Conservation (phyloP, 805 yeast species). For the Nakazawaea holstii region DNA sequence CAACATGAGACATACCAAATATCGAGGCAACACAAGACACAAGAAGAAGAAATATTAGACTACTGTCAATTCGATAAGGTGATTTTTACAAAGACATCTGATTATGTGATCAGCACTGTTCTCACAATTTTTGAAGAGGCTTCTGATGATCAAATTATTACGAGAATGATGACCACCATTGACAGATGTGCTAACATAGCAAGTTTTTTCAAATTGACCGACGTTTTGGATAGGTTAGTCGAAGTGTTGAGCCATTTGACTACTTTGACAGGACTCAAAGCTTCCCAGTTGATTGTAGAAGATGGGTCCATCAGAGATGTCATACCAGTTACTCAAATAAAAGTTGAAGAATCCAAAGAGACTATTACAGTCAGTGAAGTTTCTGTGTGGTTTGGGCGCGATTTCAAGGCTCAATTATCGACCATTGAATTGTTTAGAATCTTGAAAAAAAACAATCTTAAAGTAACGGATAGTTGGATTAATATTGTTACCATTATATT, state of each 20-base stretch:
- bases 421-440: slow-evolving; percentile 81
- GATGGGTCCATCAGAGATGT: slow-evolving; percentile 31
- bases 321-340: slow-evolving; percentile 40
- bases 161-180: slow-evolving; percentile 80
- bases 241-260: slow-evolving; percentile 64
- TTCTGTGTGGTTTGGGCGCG: slow-evolving; percentile 81
- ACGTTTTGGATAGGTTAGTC: slow-evolving; percentile 62
- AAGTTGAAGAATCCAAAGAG: slow-evolving; percentile 47
- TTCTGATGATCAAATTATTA: slow-evolving; percentile 81
- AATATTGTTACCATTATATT: slow-evolving; percentile 54
- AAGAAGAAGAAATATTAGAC: slow-evolving; percentile 17
- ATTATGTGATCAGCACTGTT: slow-evolving; percentile 63
- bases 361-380: slow-evolving; percentile 73
- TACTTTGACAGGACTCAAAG: slow-evolving; percentile 44
- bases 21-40: neutral
- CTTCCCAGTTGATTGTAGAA: slow-evolving; percentile 17
- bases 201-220: slow-evolving; percentile 48
- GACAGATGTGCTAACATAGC: slow-evolving; percentile 84
- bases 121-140: slow-evolving; percentile 82
- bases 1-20: slow-evolving; percentile 30
- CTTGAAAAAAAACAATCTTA: slow-evolving; percentile 49
- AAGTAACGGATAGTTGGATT: slow-evolving; percentile 51
- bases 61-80: slow-evolving; percentile 61
- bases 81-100: slow-evolving; percentile 60
- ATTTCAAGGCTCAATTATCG: slow-evolving; percentile 88